Evolutionary conservation across 1,284 basidiomycete species (phyloP).

Genomic region (Quambalaria eucalypti): DNA sequence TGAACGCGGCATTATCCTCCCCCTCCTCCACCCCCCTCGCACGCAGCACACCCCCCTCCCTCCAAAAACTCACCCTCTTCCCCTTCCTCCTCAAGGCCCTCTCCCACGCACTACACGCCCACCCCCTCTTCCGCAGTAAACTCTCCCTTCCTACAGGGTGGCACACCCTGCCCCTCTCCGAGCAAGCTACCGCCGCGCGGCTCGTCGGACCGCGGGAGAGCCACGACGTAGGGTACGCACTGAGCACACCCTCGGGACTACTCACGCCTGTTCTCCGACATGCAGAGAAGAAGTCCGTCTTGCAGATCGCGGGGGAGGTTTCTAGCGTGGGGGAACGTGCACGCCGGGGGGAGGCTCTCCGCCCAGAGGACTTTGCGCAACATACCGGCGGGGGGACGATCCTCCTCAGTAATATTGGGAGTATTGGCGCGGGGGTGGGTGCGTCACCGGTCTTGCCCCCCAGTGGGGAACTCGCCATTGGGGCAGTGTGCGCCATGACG

Average conservation of each 20-base stretch:
- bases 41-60: no score
- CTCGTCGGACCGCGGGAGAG: conserved; percentile 12
- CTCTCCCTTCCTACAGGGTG: conserved; percentile 7
- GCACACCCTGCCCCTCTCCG: neutral
- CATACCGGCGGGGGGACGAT: conserved; percentile 7
- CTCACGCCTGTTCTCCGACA: conserved; percentile 73
- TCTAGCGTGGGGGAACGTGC: no score
- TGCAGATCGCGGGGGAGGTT: conserved; percentile 51
- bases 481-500: conserved; percentile 60
- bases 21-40: no score
- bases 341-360: no score
- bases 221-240: conserved; percentile 54
- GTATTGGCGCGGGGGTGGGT: conserved; percentile 43
- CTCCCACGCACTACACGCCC: conserved; percentile 67
- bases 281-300: conserved; percentile 58
- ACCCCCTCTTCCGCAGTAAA: conserved; percentile 61
- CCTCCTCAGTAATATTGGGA: conserved; percentile 56
- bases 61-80: conserved; percentile 66
- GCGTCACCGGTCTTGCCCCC: conserved; percentile 60
- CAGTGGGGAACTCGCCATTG: conserved; percentile 81
- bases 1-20: no score
- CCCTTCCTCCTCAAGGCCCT: conserved; percentile 79
- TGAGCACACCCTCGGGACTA: conserved; percentile 69
- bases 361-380: no score
- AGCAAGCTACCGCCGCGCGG: conserved; percentile 5